phyloP scores from a whole-genome alignment of 2,329 filamentous ascomycete genomes.

The Fusarium nygamai region DNA sequence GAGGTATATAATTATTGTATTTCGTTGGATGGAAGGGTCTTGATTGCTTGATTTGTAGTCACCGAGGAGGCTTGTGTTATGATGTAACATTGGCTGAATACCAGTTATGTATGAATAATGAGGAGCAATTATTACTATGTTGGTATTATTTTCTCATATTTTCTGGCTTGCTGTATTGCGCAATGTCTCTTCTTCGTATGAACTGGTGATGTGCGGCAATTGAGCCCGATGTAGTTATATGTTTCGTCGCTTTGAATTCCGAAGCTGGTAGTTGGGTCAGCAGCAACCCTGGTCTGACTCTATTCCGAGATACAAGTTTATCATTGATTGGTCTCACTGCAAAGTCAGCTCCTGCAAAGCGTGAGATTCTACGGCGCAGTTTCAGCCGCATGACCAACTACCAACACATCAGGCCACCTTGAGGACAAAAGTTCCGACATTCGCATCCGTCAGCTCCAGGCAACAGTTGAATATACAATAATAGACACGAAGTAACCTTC shows the following conservation, averaged over 20 bases:
- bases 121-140: fast-evolving
- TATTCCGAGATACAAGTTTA: not conserved
- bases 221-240: not conserved
- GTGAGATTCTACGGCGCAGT: too few relatives aligned
- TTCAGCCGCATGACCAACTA: not conserved
- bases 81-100: too few relatives aligned
- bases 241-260: not conserved
- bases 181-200: fast-evolving
- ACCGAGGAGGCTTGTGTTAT: not conserved
- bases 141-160: fast-evolving
- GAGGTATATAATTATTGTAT: too few relatives aligned
- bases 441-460: not conserved
- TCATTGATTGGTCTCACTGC: not conserved
- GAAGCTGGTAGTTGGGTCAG: not conserved
- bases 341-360: not conserved
- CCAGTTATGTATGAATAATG: not conserved
- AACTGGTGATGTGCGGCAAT: not conserved
- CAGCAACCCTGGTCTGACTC: not conserved
- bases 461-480: fast-evolving
- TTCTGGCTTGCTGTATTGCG: too few relatives aligned
- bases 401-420: not conserved
- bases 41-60: not conserved
- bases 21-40: not conserved
- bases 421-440: fast-evolving
- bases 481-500: fast-evolving